Base-by-base conservation (phyloP, 768 basidiomycete genomes). In the Boletus vinaceobasis region DNA sequence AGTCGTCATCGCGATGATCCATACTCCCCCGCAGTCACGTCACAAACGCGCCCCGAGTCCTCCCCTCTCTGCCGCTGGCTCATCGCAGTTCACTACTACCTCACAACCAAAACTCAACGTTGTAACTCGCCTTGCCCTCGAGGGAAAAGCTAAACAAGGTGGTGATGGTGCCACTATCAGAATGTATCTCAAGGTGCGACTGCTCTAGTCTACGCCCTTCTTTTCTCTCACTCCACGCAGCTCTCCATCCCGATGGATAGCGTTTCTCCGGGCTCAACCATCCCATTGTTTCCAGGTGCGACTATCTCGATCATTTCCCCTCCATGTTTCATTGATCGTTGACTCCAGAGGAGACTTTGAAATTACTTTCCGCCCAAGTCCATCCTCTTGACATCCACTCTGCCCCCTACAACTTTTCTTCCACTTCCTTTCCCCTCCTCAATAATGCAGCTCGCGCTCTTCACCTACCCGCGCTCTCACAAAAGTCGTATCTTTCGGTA, bases 301-400 rank as follows among this genome's bases (percentile, higher is more conserved):
- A 27, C 17, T 40, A 7, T 32, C 43, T 47, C 43, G 14, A 39
- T 13, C 10, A 40, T 31, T 11, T 14, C 17, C 19, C 37, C 27
- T 17, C 19, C 38, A 40, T 1, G 7, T 9, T 31, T 47, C 10
- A 26, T 52, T 64, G 21, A 56, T 43, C 43, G 36, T 48, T 7
- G 43, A 8, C 47, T 0, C 7, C 62, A 90, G 90, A 92, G 84
- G 88, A 88, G 58, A 90, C 87, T 64, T 73, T 91, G 56, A 90
- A 88, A 68, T 79, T 92, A 44, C 65, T 88, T 40, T 78, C 80
- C 8, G 86, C 86, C 9, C 81, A 88, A 66, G 81, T 90, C 4
- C 90, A 92, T 60, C 90, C 90, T 8, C 73, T 91, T 33, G 87
- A 91, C 70, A 74, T 69, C 52, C 80, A 81, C 56, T 88, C 86